Base-by-base conservation (phyloP, 73 alveolate species). In the Stentor roeselii region DNA sequence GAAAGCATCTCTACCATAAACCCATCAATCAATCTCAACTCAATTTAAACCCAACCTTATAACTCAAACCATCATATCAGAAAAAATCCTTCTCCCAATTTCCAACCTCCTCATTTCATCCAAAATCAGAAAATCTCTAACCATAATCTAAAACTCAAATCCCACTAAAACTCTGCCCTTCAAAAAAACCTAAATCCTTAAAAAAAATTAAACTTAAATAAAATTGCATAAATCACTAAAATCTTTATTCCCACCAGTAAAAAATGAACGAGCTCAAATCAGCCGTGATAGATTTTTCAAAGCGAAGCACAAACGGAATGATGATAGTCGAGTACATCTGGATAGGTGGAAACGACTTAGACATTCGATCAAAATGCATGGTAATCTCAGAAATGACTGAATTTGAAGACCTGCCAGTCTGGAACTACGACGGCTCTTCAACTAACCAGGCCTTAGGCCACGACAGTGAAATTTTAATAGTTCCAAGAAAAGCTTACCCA, bases 351-450 rank as follows among this genome's bases (percentile, higher is more conserved):
- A 83, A 95, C 11, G 96, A 95, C 3, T 50, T 90, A 37, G 84
- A 82, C 30, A 75, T 92, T 60, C 83, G 98, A 59, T 94, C 98
- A 21, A 94, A 92, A 78, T 75, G 92, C 15, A 77, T 92, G 34
- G 75, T 77, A 40, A 74, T 67, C 41, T 40, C 82, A 39, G 75
- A 75, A 34, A 82, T 87, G 30, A 67, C 42, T 36, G 39, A 74
- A 50, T 60, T 96, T 40, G 87, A 59, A 11, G 96, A 92, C 61
- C 76, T 94, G 78, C 94, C 95, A 76, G 97, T 90, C 83, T 96
- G 99, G 99, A 96, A 96, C 75, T 96, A 94, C 84, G 99, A 96
- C 87, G 99, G 99, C 27, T 89, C 97, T 39, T 94, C 98, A 34
- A 88, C 96, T 75, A 86, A 89, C 38, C 93, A 96, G 83, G 99